These are phyloP conservation scores for Orobanche coerulescens DNA, from an alignment of 257 asterid species.

Conservation along the genomic window DNA sequence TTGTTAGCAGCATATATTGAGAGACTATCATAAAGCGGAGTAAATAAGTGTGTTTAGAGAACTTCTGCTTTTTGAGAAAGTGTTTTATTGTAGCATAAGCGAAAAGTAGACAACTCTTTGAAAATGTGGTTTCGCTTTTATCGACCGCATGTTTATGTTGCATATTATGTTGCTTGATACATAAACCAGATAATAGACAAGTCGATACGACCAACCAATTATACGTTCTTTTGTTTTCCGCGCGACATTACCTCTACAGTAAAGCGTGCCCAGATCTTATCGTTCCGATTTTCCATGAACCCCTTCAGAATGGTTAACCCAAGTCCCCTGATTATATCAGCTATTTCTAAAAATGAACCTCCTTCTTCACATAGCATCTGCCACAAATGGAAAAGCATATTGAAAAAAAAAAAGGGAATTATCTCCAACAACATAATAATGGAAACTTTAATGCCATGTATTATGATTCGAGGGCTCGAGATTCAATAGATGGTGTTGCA, in stretches of 20 bases:
- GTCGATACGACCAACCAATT: neutral
- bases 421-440: neutral
- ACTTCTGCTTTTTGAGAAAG: too few species aligned
- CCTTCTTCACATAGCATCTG: conserved; percentile 83
- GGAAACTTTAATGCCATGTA: neutral
- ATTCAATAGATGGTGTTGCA: neutral
- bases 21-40: too few species aligned
- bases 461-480: neutral
- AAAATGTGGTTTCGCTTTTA: too few species aligned
- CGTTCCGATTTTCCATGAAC: conserved; percentile 59
- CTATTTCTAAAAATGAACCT: conserved; percentile 69
- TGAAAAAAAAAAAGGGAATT: neutral
- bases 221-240: neutral
- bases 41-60: neutral
- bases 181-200: neutral
- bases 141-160: too few species aligned
- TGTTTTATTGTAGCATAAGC: too few species aligned
- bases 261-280: conserved; percentile 75
- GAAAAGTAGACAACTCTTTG: too few species aligned
- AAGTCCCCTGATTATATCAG: conserved; percentile 64
- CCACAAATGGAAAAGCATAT: neutral
- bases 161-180: too few species aligned
- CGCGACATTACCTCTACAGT: conserved; percentile 53
- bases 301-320: conserved; percentile 75
- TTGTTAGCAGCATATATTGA: neutral